These are phyloP conservation scores for Fraxinus floribunda DNA, from an alignment of 305 asterid genomes.

Conservation along the genomic window DNA sequence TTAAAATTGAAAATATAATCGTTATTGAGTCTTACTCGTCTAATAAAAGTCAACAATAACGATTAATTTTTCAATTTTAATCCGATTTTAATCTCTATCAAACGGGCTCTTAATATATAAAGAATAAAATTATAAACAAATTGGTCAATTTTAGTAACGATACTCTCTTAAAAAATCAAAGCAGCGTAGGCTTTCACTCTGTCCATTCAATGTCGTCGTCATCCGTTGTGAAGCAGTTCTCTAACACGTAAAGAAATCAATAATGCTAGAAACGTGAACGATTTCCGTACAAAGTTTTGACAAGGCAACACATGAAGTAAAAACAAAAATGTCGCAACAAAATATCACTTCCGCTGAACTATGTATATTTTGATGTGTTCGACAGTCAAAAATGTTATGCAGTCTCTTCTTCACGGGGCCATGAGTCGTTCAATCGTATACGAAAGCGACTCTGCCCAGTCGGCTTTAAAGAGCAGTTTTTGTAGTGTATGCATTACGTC, in stretches of 20 bases:
- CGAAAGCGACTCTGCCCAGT: constrained; percentile 71
- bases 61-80: too few species aligned
- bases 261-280: not conserved
- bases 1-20: too few species aligned
- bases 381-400: not conserved
- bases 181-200: not conserved
- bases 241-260: not conserved
- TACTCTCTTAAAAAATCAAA: not conserved
- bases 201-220: not conserved
- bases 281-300: not conserved
- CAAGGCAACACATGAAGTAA: not conserved
- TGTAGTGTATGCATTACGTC: constrained; percentile 67
- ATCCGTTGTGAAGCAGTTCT: not conserved
- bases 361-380: not conserved
- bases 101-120: not conserved
- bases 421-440: constrained; percentile 75
- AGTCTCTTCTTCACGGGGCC: constrained; percentile 58
- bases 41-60: too few species aligned
- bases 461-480: constrained; percentile 71
- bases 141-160: not conserved
- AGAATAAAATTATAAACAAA: not conserved
- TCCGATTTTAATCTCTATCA: too few species aligned
- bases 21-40: too few species aligned
- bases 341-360: not conserved
- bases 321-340: not conserved